Evolutionary conservation across 805 yeast genomes (phyloP).

Genomic region (Teunomyces cretensis): DNA sequence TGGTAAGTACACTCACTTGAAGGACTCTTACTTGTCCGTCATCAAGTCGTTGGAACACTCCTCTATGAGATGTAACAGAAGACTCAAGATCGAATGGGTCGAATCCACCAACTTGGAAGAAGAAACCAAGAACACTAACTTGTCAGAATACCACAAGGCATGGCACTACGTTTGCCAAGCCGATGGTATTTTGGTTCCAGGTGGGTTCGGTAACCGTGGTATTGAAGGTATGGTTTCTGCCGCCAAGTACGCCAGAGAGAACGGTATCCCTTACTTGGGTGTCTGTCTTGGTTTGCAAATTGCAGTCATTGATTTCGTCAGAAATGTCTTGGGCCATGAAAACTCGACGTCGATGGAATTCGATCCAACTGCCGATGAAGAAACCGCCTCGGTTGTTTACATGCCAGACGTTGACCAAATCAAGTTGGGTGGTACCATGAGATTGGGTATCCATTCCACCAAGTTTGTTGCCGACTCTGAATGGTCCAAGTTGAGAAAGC

Average conservation of each 20-base stretch:
- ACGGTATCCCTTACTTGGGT: conserved; percentile 90
- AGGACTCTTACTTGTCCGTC: conserved; percentile 93
- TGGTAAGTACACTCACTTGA: conserved; percentile 94
- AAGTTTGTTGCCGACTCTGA: conserved; percentile 68
- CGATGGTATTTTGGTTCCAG: conserved; percentile 96
- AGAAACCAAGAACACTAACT: conserved; percentile 58
- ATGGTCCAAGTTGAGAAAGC: conserved; percentile 67
- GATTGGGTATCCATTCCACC: conserved; percentile 92
- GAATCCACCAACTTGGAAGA: conserved; percentile 90
- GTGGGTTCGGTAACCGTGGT: conserved; percentile 97
- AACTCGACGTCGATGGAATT: conserved; percentile 84
- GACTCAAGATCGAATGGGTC: conserved; percentile 90
- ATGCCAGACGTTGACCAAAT: conserved; percentile 98
- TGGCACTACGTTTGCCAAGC: conserved; percentile 94
- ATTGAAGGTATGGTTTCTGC: conserved; percentile 98
- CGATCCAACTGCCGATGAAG: conserved; percentile 58
- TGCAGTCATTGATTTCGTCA: conserved; percentile 91
- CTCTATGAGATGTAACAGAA: conserved; percentile 83
- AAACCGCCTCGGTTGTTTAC: conserved; percentile 78
- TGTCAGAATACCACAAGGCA: conserved; percentile 85
- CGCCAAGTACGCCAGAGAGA: conserved; percentile 97
- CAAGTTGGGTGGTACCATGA: conserved; percentile 98
- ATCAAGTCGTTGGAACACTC: conserved; percentile 95
- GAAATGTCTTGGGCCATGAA: conserved; percentile 69
- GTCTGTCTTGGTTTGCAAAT: conserved; percentile 97